phyloP scores from a whole-genome alignment of 1,139 yeast species.

The Blastobotrys persicus region DNA sequence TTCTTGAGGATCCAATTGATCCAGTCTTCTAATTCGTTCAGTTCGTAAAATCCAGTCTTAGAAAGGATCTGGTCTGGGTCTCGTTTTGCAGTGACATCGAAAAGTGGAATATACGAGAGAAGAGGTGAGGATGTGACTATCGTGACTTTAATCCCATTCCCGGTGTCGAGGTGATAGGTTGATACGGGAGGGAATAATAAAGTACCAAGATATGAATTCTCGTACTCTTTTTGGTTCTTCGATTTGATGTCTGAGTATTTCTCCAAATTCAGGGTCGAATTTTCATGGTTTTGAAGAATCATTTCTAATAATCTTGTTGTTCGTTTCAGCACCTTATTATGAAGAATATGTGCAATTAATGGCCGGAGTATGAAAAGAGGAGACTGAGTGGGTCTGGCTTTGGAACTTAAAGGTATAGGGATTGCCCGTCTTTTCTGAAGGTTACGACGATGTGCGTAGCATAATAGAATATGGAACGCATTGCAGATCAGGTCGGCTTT shows the following conservation, averaged over 20 bases:
- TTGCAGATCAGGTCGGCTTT: slow-evolving; percentile 54
- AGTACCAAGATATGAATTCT: slow-evolving; percentile 27
- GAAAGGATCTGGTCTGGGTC: slow-evolving; percentile 29
- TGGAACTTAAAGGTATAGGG: slow-evolving; percentile 31
- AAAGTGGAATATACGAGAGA: slow-evolving; percentile 34
- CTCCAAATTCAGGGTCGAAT: slow-evolving; percentile 21
- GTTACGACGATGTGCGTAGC: slow-evolving; percentile 56
- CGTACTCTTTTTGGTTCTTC: slow-evolving; percentile 5
- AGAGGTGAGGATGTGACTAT: slow-evolving; percentile 33
- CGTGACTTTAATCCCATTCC: slow-evolving; percentile 20
- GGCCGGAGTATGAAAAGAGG: slow-evolving; percentile 58
- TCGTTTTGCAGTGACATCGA: slow-evolving; percentile 35
- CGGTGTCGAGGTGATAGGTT: slow-evolving; percentile 20
- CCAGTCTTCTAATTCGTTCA: slow-evolving; percentile 63
- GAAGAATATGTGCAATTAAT: slow-evolving; percentile 65
- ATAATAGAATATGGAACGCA: slow-evolving; percentile 58
- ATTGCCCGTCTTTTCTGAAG: slow-evolving; percentile 43
- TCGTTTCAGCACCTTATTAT: slow-evolving; percentile 50
- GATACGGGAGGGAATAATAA: slow-evolving; percentile 33
- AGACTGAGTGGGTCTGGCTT: slow-evolving; percentile 35
- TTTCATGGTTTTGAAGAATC: slow-evolving; percentile 36
- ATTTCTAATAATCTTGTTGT: slow-evolving; percentile 46
- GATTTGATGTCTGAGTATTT: slow-evolving; percentile 13
- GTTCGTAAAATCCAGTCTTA: slow-evolving; percentile 48
- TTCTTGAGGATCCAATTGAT: slow-evolving; percentile 50